Conservation (phyloP, 208 protist species). For the Trypanosoma cruzi region DNA sequence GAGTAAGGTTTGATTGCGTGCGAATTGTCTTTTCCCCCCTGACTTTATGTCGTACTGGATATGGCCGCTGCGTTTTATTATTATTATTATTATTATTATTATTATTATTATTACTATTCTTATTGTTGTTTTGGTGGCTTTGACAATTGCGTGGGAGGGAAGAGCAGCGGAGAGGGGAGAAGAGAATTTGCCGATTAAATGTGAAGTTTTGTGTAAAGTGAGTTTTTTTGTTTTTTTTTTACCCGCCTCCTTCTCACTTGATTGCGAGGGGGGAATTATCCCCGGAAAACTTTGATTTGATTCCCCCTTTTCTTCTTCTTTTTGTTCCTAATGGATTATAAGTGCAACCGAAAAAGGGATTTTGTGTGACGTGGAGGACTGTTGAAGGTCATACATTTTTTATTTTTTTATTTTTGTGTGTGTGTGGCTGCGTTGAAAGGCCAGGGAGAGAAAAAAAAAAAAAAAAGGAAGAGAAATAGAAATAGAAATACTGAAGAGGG, state of each 20-base stretch:
- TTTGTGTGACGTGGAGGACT: neutral
- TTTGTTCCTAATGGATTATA: neutral
- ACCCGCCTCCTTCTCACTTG: too few relatives aligned
- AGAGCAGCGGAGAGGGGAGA: too few relatives aligned
- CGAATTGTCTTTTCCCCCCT: too few relatives aligned
- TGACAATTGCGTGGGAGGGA: too few relatives aligned
- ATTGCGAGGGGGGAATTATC: neutral
- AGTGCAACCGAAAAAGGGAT: neutral
- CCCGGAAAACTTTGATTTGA: neutral
- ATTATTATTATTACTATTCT: too few relatives aligned
- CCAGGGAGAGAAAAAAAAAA: neutral
- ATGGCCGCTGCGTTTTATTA: too few relatives aligned
- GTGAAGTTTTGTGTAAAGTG: neutral
- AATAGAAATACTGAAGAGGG: neutral
- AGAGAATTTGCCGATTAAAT: neutral
- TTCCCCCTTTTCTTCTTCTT: neutral
- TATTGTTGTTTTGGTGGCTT: too few relatives aligned
- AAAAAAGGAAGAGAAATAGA: neutral
- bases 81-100: too few relatives aligned
- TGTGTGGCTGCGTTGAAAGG: neutral
- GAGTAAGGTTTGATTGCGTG: too few relatives aligned
- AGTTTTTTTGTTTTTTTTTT: neutral
- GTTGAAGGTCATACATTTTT: neutral
- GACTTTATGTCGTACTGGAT: too few relatives aligned
- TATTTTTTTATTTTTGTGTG: constrained; percentile 13